Conservation (phyloP, 2,329 filamentous ascomycete species). For the Trichoderma harzianum region DNA sequence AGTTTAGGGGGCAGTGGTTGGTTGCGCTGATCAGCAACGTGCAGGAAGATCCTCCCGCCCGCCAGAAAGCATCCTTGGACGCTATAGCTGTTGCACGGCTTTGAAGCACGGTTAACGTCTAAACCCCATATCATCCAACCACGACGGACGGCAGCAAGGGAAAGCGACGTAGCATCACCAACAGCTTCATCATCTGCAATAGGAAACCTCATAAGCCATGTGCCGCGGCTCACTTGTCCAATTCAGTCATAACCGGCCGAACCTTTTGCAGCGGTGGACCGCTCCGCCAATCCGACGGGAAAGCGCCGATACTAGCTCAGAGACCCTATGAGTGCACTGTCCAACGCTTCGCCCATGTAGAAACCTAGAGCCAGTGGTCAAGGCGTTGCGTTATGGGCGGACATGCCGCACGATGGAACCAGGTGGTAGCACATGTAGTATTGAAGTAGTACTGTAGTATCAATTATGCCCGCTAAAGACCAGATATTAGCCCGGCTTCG, state of each 20-base stretch:
- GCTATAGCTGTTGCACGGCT: neutral
- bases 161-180: neutral
- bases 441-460: neutral
- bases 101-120: neutral
- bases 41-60: conserved; percentile 21
- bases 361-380: neutral
- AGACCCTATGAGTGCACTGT: neutral
- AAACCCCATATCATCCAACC: neutral
- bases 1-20: conserved; percentile 15
- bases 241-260: neutral
- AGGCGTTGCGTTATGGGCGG: neutral
- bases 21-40: conserved; percentile 20
- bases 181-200: neutral
- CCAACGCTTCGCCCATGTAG: neutral
- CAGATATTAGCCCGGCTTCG: neutral
- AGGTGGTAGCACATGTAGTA: neutral
- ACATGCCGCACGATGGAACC: neutral
- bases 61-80: neutral
- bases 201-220: neutral
- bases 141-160: neutral
- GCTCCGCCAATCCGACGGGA: conserved; percentile 5
- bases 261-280: neutral
- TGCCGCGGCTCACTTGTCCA: neutral
- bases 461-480: neutral
- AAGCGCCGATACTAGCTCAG: conserved; percentile 12